phyloP scores from a whole-genome alignment of 768 basidiomycete genomes.

The Kwoniella shandongensis region DNA sequence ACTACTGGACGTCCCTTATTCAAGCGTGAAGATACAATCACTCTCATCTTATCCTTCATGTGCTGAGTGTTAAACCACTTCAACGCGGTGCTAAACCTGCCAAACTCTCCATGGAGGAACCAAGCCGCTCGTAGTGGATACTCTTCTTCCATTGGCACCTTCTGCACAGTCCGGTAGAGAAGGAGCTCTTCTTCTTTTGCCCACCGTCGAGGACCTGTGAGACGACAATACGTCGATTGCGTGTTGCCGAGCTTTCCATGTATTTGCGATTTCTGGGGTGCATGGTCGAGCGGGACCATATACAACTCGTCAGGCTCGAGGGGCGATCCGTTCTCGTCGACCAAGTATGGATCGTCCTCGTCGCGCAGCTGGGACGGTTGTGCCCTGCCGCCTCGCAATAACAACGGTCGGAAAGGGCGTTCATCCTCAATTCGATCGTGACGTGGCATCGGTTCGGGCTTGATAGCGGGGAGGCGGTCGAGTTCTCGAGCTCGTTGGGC shows the following conservation, averaged over 20 bases:
- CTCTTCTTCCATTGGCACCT: slow-evolving; percentile 31
- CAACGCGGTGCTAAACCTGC: slow-evolving; percentile 12
- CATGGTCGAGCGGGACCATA: slow-evolving; percentile 16
- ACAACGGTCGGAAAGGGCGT: no score
- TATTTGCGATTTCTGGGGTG: slow-evolving; percentile 10
- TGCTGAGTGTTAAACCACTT: slow-evolving; percentile 39
- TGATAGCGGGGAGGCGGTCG: background rate
- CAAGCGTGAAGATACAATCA: slow-evolving; percentile 24
- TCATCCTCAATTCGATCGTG: no score
- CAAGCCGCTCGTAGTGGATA: slow-evolving; percentile 36
- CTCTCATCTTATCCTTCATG: slow-evolving; percentile 49
- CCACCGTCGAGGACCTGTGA: slow-evolving; percentile 33
- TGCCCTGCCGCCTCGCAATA: background rate
- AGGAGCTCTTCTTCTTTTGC: slow-evolving; percentile 36
- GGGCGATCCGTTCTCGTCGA: slow-evolving; percentile 30
- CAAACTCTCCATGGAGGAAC: slow-evolving; percentile 39
- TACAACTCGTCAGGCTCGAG: slow-evolving; percentile 25
- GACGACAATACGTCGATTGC: slow-evolving; percentile 21
- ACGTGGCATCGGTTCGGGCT: background rate
- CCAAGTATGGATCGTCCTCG: slow-evolving; percentile 26
- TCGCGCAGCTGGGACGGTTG: background rate
- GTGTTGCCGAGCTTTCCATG: slow-evolving; percentile 27
- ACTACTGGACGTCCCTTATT: slow-evolving; percentile 23
- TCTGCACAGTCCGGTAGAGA: slow-evolving; percentile 44
- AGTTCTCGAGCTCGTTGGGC: background rate